Base-by-base conservation (phyloP, 2,329 filamentous ascomycete genomes). In the Alternaria infectoria region DNA sequence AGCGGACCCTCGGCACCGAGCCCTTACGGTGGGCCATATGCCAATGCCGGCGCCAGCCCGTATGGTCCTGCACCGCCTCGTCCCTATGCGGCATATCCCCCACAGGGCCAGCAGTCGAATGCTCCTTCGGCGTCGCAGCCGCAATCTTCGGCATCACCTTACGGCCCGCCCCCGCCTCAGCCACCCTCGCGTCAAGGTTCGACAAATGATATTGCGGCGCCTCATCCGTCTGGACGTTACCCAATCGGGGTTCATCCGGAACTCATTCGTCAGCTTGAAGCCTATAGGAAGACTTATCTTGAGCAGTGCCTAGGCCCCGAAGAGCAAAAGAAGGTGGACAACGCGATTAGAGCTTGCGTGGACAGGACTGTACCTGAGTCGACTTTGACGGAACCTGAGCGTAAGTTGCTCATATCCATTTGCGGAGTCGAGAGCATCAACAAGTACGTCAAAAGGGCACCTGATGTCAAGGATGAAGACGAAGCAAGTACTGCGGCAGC, bases 221-320 rank as follows among this genome's bases (percentile, higher is more conserved):
- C 69, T 15, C 71, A 76, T 45, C 67, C 74, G 1, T 70, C 74
- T 36, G 73, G 73, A 21, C 76, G 75, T 4, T 79, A 78, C 56
- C 76, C 75, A 6, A 49, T 65, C 7, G 69, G 70, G 8, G 74
- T 72, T 9, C 69, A 74, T 32, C 71, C 71, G 3, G 72, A 74
- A 9, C 59, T 78, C 6, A 77, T 77, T 17, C 65, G 68, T 44
- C 76, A 78, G 51, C 68, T 80, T 3, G 77, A 79, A 58, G 75
- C 76, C 13, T 80, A 78, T 60, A 69, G 77, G 17, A 62, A 64
- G 4, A 71, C 74, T 12, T 80, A 77, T 62, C 66, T 78, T 12
- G 65, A 74, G 40, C 65, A 65, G 9, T 59, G 72, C 17, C 62
- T 61, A 9, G 69, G 74, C 17, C 68, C 69, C 3, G 74, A 71